A percentile compares a stretch with the other conserved stretches of the same genome.
phyloP scores from a whole-genome alignment of 1,139 yeast genomes.

The Protomyces inundatus region DNA sequence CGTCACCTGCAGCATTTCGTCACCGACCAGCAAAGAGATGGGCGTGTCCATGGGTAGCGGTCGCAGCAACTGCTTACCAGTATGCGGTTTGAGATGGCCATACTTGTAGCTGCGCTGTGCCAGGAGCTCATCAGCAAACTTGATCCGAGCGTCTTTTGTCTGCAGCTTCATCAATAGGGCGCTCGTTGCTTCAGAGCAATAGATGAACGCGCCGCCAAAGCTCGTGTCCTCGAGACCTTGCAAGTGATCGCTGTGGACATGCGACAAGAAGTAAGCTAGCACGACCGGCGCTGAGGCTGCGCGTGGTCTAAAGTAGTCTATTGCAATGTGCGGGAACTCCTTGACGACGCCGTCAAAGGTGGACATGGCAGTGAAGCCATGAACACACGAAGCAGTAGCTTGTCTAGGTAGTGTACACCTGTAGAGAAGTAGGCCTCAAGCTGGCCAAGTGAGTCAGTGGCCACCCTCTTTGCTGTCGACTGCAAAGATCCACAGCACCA shows the following conservation, averaged over 20 bases:
- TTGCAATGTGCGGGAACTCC: conserved; percentile 32
- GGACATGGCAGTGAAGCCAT: conserved; percentile 15
- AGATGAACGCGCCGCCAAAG: conserved; percentile 45
- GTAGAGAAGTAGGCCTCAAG: too few relatives aligned
- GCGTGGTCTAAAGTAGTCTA: conserved; percentile 45
- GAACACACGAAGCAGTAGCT: too few relatives aligned
- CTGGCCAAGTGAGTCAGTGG: too few relatives aligned
- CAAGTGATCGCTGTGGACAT: conserved; percentile 56
- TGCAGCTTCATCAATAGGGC: conserved; percentile 29
- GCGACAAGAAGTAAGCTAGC: conserved; percentile 47
- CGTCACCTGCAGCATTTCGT: conserved; percentile 35
- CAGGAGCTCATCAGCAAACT: conserved; percentile 5
- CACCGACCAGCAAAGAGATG: conserved; percentile 31
- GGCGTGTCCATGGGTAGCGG: conserved; percentile 34
- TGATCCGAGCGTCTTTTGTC: conserved; percentile 21
- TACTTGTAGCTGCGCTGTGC: conserved; percentile 17
- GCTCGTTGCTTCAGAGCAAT: conserved; percentile 50
- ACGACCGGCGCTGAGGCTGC: conserved; percentile 34
- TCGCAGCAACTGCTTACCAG: conserved; percentile 26
- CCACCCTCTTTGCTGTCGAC: too few relatives aligned
- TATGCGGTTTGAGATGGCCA: conserved; percentile 25
- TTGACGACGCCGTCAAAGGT: conserved; percentile 20
- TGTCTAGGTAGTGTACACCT: too few relatives aligned
- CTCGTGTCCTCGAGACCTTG: conserved; percentile 45
- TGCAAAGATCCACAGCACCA: too few relatives aligned